Evolutionary conservation across 352 stramenopile genomes (phyloP).

Genomic region (Phytophthora pistaciae): DNA sequence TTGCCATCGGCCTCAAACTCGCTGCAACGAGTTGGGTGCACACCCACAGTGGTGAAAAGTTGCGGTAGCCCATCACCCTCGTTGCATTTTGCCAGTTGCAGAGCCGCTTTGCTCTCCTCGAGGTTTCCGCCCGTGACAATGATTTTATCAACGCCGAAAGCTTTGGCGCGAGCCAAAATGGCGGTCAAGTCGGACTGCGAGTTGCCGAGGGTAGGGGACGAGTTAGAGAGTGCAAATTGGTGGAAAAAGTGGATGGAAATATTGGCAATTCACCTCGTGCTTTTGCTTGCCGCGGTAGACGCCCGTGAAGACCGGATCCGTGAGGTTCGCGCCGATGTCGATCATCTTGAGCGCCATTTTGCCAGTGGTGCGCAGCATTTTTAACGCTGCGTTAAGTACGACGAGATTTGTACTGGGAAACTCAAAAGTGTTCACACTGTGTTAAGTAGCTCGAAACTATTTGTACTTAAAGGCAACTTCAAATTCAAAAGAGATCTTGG

Average conservation of each 20-base stretch:
- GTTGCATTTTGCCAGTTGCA: constrained; percentile 40
- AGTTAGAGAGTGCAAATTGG: constrained; percentile 10
- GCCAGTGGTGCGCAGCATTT: constrained; percentile 22
- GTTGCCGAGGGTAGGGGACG: neutral
- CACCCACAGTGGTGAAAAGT: constrained; percentile 74
- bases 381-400: constrained; percentile 20
- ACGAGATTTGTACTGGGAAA: neutral
- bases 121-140: constrained; percentile 90
- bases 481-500: constrained; percentile 22
- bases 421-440: constrained; percentile 16
- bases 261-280: constrained; percentile 66
- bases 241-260: neutral
- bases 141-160: constrained; percentile 90
- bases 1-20: constrained; percentile 84
- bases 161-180: constrained; percentile 89
- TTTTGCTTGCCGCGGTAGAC: constrained; percentile 91
- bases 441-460: constrained; percentile 15
- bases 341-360: constrained; percentile 65
- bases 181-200: constrained; percentile 82
- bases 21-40: constrained; percentile 94
- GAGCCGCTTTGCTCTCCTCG: constrained; percentile 46
- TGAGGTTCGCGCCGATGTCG: constrained; percentile 96
- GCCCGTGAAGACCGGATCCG: constrained; percentile 93
- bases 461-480: constrained; percentile 30
- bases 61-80: constrained; percentile 28